Conservation (phyloP, 208 protist genomes). For the Wallacemonas sp. region DNA sequence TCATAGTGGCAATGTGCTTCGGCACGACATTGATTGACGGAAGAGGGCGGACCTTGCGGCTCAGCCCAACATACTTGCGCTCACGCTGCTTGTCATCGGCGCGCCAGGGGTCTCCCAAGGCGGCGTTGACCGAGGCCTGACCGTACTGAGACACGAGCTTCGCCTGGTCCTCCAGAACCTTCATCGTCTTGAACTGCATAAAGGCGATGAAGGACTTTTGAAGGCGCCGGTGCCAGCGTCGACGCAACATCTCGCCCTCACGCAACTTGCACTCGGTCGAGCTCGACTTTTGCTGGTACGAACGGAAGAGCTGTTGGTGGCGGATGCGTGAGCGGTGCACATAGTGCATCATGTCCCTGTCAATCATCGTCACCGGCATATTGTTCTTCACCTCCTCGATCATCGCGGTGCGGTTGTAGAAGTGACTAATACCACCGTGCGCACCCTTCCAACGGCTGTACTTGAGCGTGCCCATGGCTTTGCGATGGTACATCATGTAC, state of each 20-base stretch:
- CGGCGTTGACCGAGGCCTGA: slow-evolving; percentile 85
- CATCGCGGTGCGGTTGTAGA: slow-evolving; percentile 87
- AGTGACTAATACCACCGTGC: slow-evolving; percentile 80
- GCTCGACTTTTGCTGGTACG: slow-evolving; percentile 87
- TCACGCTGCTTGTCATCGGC: slow-evolving; percentile 26
- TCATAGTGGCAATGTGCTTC: slow-evolving; percentile 90
- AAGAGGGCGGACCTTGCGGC: slow-evolving; percentile 60
- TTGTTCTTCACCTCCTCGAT: slow-evolving; percentile 67
- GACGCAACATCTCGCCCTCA: slow-evolving; percentile 86
- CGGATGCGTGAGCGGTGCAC: slow-evolving; percentile 82
- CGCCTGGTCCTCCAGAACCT: slow-evolving; percentile 89
- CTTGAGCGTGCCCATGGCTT: slow-evolving; percentile 84
- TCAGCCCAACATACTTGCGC: slow-evolving; percentile 48
- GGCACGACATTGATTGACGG: slow-evolving; percentile 73
- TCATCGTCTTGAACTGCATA: slow-evolving; percentile 92
- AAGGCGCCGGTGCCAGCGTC: slow-evolving; percentile 73
- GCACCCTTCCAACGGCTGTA: slow-evolving; percentile 81
- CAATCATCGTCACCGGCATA: slow-evolving; percentile 75
- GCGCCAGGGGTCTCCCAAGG: slow-evolving; percentile 67
- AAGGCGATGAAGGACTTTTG: slow-evolving; percentile 91
- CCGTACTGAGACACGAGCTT: slow-evolving; percentile 81
- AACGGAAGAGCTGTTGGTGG: slow-evolving; percentile 89
- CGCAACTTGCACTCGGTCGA: slow-evolving; percentile 85
- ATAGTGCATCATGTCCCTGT: slow-evolving; percentile 88
- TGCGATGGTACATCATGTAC: slow-evolving; percentile 92